These are phyloP conservation scores for Solanum hybrid DNA, from an alignment of 305 asterid species.

Conservation along the genomic window DNA sequence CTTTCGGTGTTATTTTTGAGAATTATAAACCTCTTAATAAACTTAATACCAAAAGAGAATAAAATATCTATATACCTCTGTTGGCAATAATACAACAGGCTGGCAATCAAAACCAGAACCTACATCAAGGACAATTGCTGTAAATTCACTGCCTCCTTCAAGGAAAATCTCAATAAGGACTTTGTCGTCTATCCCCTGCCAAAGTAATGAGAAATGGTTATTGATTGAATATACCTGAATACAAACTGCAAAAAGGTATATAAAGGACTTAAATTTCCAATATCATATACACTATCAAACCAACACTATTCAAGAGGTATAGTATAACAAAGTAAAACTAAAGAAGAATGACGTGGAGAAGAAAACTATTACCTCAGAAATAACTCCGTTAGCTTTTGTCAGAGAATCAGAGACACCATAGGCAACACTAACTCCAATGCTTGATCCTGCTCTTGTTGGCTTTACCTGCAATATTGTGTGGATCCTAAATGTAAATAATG, in stretches of 20 bases:
- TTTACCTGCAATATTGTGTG: conserved; percentile 51
- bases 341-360: neutral
- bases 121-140: conserved; percentile 78
- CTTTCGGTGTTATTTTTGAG: neutral
- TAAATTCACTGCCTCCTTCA: conserved; percentile 88
- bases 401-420: conserved; percentile 78
- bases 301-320: neutral
- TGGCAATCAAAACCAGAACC: conserved; percentile 55
- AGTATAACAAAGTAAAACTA: conserved; percentile 8
- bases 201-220: conserved; percentile 6
- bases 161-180: conserved; percentile 73
- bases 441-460: conserved; percentile 89
- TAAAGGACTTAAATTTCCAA: neutral
- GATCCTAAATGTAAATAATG: neutral
- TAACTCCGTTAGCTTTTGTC: conserved; percentile 47
- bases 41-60: neutral
- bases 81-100: conserved; percentile 81
- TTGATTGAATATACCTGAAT: conserved; percentile 3
- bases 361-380: conserved; percentile 49
- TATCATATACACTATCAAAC: neutral
- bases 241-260: neutral
- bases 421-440: conserved; percentile 89
- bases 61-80: conserved; percentile 47
- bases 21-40: neutral
- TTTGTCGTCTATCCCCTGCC: conserved; percentile 83